Conservation (phyloP, 2,329 filamentous ascomycete species). For the Aaosphaeria arxii region DNA sequence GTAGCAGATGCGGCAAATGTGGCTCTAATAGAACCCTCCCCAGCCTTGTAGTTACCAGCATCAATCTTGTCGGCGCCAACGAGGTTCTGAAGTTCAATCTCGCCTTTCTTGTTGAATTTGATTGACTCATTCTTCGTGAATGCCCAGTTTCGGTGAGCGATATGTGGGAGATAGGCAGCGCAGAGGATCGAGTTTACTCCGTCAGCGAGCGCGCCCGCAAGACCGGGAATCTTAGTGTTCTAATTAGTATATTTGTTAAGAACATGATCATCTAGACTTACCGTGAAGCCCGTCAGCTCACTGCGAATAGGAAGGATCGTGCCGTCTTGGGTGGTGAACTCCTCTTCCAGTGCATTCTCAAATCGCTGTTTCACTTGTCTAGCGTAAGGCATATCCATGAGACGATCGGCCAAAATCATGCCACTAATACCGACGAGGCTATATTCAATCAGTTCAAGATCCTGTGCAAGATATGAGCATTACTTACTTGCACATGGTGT, state of each 20-base stretch:
- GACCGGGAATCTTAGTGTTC: constrained; percentile 8
- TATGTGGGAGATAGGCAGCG: constrained; percentile 8
- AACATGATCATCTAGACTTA: not conserved
- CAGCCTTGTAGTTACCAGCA: constrained; percentile 14
- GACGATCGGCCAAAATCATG: constrained; percentile 6
- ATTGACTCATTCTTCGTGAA: constrained; percentile 10
- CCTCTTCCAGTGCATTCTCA: constrained; percentile 7
- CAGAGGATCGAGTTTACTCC: constrained; percentile 7
- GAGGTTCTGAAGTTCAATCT: constrained; percentile 8
- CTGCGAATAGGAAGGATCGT: constrained; percentile 14
- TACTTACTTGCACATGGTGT: constrained; percentile 14
- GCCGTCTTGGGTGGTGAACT: constrained; percentile 15
- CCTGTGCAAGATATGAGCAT: too few species aligned
- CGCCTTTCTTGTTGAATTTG: constrained; percentile 4
- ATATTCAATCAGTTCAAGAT: not conserved
- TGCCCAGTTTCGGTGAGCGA: constrained; percentile 13
- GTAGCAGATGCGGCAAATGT: constrained; percentile 9
- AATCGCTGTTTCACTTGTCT: constrained; percentile 7
- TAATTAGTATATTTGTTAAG: not conserved
- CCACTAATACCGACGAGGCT: constrained; percentile 6
- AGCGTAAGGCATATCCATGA: constrained; percentile 7
- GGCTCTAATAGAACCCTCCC: constrained; percentile 4
- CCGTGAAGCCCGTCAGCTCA: constrained; percentile 15
- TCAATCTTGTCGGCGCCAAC: constrained; percentile 15
- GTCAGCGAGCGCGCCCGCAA: constrained; percentile 11